Conservation (phyloP, 73 alveolate genomes). For the Tetrahymena borealis region DNA sequence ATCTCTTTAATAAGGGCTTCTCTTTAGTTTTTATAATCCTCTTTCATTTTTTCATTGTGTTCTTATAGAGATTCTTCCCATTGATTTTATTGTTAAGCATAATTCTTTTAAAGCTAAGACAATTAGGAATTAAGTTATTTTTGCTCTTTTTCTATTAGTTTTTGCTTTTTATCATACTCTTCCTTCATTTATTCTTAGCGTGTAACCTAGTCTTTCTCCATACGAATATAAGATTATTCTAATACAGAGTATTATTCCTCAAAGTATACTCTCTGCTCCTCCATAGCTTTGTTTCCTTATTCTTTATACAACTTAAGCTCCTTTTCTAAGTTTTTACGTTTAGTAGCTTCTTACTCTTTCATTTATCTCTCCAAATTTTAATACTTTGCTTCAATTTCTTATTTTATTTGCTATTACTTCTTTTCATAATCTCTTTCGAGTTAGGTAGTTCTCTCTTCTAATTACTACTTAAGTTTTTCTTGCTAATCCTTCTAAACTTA, state of each 20-base stretch:
- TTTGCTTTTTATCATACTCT: background rate
- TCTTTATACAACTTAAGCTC: background rate
- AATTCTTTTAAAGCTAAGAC: background rate
- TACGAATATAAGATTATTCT: background rate
- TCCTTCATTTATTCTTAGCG: background rate
- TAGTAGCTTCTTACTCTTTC: background rate
- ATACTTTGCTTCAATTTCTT: background rate
- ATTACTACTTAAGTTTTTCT: background rate
- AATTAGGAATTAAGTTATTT: background rate
- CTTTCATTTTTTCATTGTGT: background rate
- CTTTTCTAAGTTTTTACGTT: background rate
- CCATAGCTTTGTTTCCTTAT: background rate
- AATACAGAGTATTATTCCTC: background rate
- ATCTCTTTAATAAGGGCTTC: background rate
- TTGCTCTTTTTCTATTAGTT: background rate
- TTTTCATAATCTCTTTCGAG: background rate
- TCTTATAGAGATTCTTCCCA: background rate
- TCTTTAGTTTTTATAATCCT: background rate
- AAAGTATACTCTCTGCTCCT: background rate
- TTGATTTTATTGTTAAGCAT: background rate
- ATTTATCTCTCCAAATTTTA: background rate
- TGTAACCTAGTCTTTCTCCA: background rate
- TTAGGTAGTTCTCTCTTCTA: background rate
- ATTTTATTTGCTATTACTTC: background rate
- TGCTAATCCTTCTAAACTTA: background rate